Base-by-base conservation (phyloP, 345 rosid genomes). In the Linum usitatissimum region DNA sequence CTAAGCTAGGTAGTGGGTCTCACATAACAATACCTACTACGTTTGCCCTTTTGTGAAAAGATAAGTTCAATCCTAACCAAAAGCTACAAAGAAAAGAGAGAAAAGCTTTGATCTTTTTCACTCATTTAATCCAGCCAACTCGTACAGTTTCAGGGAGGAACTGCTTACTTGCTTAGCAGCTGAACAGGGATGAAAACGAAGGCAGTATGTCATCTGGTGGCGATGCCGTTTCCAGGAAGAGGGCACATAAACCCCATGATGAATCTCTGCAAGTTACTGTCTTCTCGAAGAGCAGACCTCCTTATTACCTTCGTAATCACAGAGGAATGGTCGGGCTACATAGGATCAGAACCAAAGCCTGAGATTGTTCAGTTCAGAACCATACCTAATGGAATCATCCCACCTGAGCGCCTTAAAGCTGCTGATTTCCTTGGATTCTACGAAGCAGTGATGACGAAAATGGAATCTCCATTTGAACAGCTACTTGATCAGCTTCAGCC, bases 231-330 rank as follows among this genome's bases (percentile, higher is more conserved):
- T 9, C 71, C 71, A 0, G 71, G 66, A 17, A 62, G 66, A 61
- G 71, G 71, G 12, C 71, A 68, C 61, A 53, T 68, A 38, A 68
- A 68, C 54, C 71, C 71, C 19, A 55, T 68, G 71, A 28, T 68
- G 71, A 68, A 56, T 31, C 45, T 68, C 30, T 68, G 66, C 71
- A 61, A 19, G 55, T 34, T 62, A 1, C 23, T 68, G 1, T 28
- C 71, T 56, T 39, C 71, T n/a, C 61, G 10, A 31, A 28, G 17
- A 21, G 17, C 13, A 13, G 55, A 68, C 30, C 18, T 68, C 12
- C 71, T 61, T 9, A 15, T 68, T 28, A 68, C 71, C 18, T 68
- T 53, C 23, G 66, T 68, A 0, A 55, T 68, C 57, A 61, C 71
- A 9, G 71, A 68, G 31, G 71, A 68, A 12, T 68, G 71, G 71